Percentiles rank a stretch among this genome's conserved stretches.
phyloP scores from a whole-genome alignment of 116 monocot species.

The Thalassia testudinum region DNA sequence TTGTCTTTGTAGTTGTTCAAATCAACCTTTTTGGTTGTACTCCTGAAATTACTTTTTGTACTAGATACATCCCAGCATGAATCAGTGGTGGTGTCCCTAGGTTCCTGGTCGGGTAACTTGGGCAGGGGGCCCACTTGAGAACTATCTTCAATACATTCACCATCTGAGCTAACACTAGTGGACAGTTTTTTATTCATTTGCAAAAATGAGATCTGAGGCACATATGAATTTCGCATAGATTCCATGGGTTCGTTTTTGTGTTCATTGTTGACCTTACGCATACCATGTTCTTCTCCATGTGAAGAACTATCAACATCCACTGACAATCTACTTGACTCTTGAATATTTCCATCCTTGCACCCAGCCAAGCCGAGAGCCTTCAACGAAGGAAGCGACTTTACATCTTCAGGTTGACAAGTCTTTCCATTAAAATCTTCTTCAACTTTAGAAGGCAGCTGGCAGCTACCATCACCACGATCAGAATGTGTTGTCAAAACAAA shows the following conservation, averaged over 20 bases:
- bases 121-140: conserved; percentile 12
- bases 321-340: conserved; percentile 4
- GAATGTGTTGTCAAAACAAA: conserved; percentile 8
- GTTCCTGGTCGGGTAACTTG: conserved; percentile 7
- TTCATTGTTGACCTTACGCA: conserved; percentile 5
- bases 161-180: too few relatives aligned
- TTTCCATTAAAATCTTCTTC: conserved; percentile 13
- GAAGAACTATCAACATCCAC: conserved; percentile 1
- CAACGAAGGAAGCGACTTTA: conserved; percentile 1
- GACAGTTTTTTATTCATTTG: conserved; percentile 9
- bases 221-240: conserved; percentile 4
- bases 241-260: conserved; percentile 7
- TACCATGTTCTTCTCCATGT: conserved; percentile 5
- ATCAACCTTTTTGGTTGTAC: conserved; percentile 10
- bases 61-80: conserved; percentile 4
- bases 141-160: too few relatives aligned
- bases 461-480: conserved; percentile 1
- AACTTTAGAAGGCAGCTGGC: conserved; percentile 2
- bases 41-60: conserved; percentile 6
- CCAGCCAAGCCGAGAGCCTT: background rate
- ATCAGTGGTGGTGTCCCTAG: conserved; percentile 2
- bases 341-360: conserved; percentile 6
- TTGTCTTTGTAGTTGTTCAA: conserved; percentile 7
- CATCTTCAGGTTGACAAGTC: background rate
- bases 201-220: conserved; percentile 7